Conservation (phyloP, 2,329 filamentous ascomycete species). For the Atkinsonella texensis region DNA sequence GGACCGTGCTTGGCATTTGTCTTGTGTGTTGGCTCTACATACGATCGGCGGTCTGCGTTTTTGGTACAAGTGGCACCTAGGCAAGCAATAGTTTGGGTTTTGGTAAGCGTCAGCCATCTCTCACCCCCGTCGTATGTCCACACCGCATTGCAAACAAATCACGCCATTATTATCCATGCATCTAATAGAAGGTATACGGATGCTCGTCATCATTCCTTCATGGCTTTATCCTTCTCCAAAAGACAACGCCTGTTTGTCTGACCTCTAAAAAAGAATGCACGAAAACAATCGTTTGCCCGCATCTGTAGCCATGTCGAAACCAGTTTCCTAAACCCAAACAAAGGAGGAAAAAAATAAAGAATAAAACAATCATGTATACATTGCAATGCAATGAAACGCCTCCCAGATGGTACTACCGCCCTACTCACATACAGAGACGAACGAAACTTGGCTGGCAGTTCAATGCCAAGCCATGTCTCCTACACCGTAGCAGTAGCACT, state of each 20-base stretch:
- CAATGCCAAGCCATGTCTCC: no score
- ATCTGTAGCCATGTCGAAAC: not conserved
- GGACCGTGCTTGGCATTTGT: no score
- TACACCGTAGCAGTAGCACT: no score
- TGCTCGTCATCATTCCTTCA: not conserved
- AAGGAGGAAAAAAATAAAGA: not conserved
- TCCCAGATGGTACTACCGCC: not conserved
- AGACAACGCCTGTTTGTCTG: not conserved
- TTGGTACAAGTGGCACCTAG: no score
- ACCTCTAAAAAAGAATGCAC: not conserved
- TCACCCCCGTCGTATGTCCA: not conserved
- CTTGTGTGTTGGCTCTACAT: no score
- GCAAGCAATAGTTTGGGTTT: not conserved
- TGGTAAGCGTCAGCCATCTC: not conserved
- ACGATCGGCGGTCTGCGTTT: no score
- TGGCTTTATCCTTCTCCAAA: not conserved
- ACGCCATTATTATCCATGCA: not conserved
- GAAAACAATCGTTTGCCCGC: not conserved
- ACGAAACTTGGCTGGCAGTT: not conserved
- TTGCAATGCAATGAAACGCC: not conserved
- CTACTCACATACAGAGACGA: constrained; percentile 5
- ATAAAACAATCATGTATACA: not conserved
- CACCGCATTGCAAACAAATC: not conserved
- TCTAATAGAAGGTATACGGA: not conserved
- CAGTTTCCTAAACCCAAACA: not conserved